Evolutionary conservation across 306 rosid species (phyloP), one percentile per base, ranked within the genome.

Genomic region (Rosa rugosa): DNA sequence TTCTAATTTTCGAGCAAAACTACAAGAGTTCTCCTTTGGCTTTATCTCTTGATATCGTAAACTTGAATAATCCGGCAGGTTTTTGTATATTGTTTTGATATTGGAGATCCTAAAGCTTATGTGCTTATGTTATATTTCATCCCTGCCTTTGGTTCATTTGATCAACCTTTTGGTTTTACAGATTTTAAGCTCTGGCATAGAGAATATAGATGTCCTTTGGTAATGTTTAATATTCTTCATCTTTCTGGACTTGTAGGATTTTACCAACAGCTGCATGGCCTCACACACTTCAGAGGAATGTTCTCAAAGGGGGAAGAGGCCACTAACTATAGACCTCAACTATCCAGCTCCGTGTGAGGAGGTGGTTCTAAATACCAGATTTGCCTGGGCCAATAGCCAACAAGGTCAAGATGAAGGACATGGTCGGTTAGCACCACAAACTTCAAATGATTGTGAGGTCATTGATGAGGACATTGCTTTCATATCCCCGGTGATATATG

Each of bases 401-500:
- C 69, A 69, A 68, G 57, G 47, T 60, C 73, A 59, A 31, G 77
- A 49, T 66, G 60, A 46, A 57, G 65, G 50, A 42, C 53, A 38
- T 49, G 62, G 54, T 56, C 65, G 8, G 11, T 47, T 44, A 34
- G 34, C 51, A 57, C 69, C 74, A 47, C 83, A 83, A 70, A 22
- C 80, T 69, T 34, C 72, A 20, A 42, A 62, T 8, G 80, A 83
- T 69, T 71, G 79, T 38, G 83, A 41, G 69, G 73, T 75, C 72
- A 75, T 83, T 49, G 86, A 83, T 72, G 86, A 83, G 23, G 86
- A 79, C 16, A 72, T 83, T 51, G 75, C 45, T 60, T 76, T 83
- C 68, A 79, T 83, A 40, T 79, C 86, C 42, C 75, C 86, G 54
- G 77, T 77, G 80, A 71, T 75, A 50, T 83, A 79, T 79, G 86